Percentiles rank a stretch among this genome's conserved stretches.
Conservation (phyloP, 371 early-diverging fungal species). For the Mortierella sp. region DNA sequence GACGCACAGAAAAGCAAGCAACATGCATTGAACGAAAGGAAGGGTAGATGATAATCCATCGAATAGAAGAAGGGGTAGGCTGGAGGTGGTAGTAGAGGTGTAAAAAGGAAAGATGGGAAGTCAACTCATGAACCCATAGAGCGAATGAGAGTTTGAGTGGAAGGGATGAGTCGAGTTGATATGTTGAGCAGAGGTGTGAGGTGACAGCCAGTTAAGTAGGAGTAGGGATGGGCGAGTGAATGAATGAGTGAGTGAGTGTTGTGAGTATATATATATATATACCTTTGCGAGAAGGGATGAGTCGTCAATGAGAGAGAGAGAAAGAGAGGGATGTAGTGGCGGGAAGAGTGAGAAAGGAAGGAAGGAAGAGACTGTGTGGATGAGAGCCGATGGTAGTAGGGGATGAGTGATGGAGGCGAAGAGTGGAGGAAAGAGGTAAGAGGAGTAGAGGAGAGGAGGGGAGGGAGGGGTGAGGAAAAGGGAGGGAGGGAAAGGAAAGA, state of each 20-base stretch:
- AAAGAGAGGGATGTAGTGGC: background rate
- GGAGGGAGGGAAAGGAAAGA: background rate
- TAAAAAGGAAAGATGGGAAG: background rate
- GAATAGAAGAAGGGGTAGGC: background rate
- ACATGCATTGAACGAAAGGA: background rate
- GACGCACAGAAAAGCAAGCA: background rate
- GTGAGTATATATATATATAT: background rate
- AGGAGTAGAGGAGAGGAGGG: background rate
- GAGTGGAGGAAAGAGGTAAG: background rate
- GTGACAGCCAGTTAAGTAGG: conserved; percentile 10
- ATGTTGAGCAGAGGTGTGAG: too few relatives aligned
- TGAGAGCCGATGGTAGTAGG: background rate
- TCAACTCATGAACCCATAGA: too few relatives aligned
- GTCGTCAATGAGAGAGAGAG: background rate
- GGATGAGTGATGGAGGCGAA: background rate
- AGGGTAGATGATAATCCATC: background rate
- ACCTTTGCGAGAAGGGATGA: conserved; percentile 2
- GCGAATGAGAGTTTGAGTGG: background rate
- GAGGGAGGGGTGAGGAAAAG: background rate
- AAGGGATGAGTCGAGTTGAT: conserved; percentile 5
- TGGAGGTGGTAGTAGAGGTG: background rate
- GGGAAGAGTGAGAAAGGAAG: conserved; percentile 8
- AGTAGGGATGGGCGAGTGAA: background rate
- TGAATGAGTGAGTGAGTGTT: background rate
- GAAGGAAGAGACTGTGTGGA: background rate